Conservation (phyloP, 2,329 filamentous ascomycete species). For the Calycina herbarum region DNA sequence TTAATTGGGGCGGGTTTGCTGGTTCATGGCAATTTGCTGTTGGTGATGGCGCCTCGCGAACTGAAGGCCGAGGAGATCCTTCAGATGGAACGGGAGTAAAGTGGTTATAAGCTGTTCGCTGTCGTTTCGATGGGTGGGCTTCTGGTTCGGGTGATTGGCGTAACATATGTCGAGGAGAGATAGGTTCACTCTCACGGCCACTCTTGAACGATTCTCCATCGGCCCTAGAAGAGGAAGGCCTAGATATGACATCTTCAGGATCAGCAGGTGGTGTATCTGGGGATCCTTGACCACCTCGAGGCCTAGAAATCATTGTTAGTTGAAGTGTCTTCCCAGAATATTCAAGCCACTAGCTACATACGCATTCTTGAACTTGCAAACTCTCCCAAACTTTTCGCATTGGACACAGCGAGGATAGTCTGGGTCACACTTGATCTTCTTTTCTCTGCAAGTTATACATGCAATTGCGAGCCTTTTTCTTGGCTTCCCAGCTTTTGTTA, state of each 20-base stretch:
- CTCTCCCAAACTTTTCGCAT: slow-evolving; percentile 85
- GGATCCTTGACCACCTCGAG: slow-evolving; percentile 38
- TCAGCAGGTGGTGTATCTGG: slow-evolving; percentile 39
- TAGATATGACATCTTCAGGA: slow-evolving; percentile 31
- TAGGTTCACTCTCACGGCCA: slow-evolving; percentile 32
- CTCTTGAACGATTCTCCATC: slow-evolving; percentile 35
- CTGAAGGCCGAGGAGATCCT: slow-evolving; percentile 32
- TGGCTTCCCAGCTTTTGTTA: slow-evolving; percentile 92
- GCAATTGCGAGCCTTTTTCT: slow-evolving; percentile 87
- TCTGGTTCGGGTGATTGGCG: slow-evolving; percentile 35
- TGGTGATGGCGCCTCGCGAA: slow-evolving; percentile 28
- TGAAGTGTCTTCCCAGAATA: slow-evolving; percentile 2
- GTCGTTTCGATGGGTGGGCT: slow-evolving; percentile 34
- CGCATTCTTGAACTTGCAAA: slow-evolving; percentile 85
- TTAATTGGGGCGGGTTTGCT: slow-evolving; percentile 14
- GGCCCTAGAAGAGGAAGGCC: slow-evolving; percentile 33
- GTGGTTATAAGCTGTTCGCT: slow-evolving; percentile 33
- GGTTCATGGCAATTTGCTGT: slow-evolving; percentile 27
- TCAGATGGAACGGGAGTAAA: slow-evolving; percentile 37
- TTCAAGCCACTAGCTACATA: slow-evolving; percentile 49
- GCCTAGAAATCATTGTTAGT: slow-evolving; percentile 42
- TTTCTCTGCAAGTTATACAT: slow-evolving; percentile 91
- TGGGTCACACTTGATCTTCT: slow-evolving; percentile 97
- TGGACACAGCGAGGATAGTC: slow-evolving; percentile 85
- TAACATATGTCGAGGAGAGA: slow-evolving; percentile 31